These are phyloP conservation scores for Cubamyces sp. DNA, from an alignment of 768 basidiomycete genomes.

Conservation along the genomic window DNA sequence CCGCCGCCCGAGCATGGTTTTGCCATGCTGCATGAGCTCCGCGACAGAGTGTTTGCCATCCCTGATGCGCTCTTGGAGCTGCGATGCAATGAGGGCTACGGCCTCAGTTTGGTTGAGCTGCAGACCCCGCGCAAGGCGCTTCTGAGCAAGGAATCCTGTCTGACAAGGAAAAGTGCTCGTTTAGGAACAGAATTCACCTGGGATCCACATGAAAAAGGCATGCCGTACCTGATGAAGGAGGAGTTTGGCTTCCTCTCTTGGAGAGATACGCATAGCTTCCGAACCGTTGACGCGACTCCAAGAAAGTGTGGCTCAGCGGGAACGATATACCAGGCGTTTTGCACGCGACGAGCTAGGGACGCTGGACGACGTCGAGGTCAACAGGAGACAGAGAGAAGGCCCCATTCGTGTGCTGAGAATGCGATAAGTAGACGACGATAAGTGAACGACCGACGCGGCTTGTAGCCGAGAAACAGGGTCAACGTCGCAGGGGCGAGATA, in stretches of 20 bases:
- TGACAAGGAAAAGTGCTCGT: conserved; percentile 33
- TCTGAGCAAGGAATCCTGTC: conserved; percentile 90
- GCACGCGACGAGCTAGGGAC: conserved; percentile 8
- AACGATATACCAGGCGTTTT: not conserved
- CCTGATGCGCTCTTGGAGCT: conserved; percentile 90
- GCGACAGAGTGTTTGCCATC: conserved; percentile 88
- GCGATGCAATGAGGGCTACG: conserved; percentile 86
- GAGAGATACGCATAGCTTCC: conserved; percentile 64
- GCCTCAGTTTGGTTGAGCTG: conserved; percentile 88
- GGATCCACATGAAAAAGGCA: not conserved
- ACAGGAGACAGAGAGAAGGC: not conserved
- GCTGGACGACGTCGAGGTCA: not conserved
- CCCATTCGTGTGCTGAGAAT: not conserved
- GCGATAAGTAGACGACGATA: conserved; percentile 7
- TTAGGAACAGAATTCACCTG: not conserved
- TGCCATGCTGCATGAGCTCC: conserved; percentile 93
- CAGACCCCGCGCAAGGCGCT: conserved; percentile 92
- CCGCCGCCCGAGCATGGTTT: conserved; percentile 80
- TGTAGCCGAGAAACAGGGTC: not conserved
- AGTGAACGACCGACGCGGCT: not conserved
- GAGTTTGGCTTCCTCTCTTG: conserved; percentile 76
- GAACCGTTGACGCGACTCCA: not conserved
- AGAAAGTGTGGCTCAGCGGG: not conserved
- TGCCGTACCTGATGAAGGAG: conserved; percentile 66
- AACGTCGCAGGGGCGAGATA: conserved; percentile 8